Conservation (phyloP, 176 grass and related monocot genomes). For the maize (Zea mays) region DNA sequence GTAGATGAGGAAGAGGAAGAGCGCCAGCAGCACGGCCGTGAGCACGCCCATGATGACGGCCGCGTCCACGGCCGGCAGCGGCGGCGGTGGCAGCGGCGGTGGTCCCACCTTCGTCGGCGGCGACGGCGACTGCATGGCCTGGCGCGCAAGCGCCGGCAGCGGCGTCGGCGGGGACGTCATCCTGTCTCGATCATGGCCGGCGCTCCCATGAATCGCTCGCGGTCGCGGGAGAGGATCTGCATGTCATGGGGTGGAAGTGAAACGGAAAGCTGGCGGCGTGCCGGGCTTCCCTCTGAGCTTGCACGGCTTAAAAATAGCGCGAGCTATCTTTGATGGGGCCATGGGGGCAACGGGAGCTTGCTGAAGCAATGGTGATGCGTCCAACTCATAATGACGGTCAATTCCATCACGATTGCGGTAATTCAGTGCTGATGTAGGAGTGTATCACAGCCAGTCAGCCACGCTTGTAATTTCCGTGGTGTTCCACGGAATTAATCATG, state of each 20-base stretch:
- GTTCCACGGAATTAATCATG: too few relatives aligned
- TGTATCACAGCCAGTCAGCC: not conserved
- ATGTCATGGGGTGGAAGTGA: not conserved
- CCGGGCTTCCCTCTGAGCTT: not conserved
- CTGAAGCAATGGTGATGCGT: not conserved
- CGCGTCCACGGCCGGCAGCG: slow-evolving; percentile 3
- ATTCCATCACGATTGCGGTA: not conserved
- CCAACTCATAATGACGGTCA: not conserved
- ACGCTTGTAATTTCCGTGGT: not conserved
- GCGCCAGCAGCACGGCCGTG: slow-evolving; percentile 28
- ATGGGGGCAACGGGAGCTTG: not conserved
- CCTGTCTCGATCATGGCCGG: slow-evolving; percentile 17
- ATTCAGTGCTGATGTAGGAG: not conserved
- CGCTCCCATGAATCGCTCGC: not conserved
- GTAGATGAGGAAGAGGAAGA: slow-evolving; percentile 57
- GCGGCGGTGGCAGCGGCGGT: not conserved
- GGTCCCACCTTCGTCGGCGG: not conserved
- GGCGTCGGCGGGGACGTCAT: slow-evolving; percentile 18
- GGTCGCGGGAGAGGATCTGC: not conserved
- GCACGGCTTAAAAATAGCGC: slow-evolving; percentile 36
- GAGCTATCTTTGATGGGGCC: slow-evolving; percentile 26
- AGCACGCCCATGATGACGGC: slow-evolving; percentile 32
- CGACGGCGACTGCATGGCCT: not conserved
- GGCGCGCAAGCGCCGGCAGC: not conserved
- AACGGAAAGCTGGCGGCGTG: not conserved